A percentile compares a stretch with the other conserved stretches of the same genome.
These are phyloP conservation scores for Leccinum barrowsii DNA, from an alignment of 768 basidiomycete genomes.

Conservation along the genomic window DNA sequence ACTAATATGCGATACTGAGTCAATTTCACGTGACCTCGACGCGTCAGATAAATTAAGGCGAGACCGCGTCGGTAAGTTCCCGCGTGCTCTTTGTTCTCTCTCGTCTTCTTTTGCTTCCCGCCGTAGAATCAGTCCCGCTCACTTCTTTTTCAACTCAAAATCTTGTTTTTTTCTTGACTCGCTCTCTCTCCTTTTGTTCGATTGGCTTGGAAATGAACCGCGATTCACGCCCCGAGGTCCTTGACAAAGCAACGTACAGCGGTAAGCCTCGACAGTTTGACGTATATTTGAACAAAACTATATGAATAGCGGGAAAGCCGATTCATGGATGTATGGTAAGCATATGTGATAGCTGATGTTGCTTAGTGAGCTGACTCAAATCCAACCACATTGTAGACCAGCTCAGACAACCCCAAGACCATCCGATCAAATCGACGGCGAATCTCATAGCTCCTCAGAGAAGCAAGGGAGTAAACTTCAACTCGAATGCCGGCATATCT, in stretches of 20 bases:
- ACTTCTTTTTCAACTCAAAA: slow-evolving; percentile 2
- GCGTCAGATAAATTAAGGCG: slow-evolving; percentile 28
- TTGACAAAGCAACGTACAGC: slow-evolving; percentile 34
- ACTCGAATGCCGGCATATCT: not conserved
- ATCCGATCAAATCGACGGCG: slow-evolving; percentile 1
- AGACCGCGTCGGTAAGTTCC: slow-evolving; percentile 14
- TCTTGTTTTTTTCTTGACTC: slow-evolving; percentile 7
- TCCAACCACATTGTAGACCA: slow-evolving; percentile 10
- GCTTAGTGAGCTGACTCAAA: not conserved
- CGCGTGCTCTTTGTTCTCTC: slow-evolving; percentile 29
- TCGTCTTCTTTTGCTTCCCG: slow-evolving; percentile 28
- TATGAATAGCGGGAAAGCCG: slow-evolving; percentile 2
- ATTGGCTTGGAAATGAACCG: slow-evolving; percentile 24
- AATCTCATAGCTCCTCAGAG: not conserved
- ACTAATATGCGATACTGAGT: not conserved
- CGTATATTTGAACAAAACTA: not conserved
- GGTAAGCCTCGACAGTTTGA: slow-evolving; percentile 26
- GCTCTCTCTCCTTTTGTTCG: slow-evolving; percentile 14
- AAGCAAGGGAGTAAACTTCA: slow-evolving; percentile 10
- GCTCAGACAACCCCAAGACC: slow-evolving; percentile 8
- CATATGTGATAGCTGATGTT: not conserved
- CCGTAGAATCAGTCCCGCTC: slow-evolving; percentile 12
- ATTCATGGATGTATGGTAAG: slow-evolving; percentile 11
- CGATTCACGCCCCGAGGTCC: slow-evolving; percentile 39
- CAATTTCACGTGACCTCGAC: slow-evolving; percentile 27